phyloP scores from a whole-genome alignment of 768 basidiomycete genomes.

The Lyophyllum atratum region DNA sequence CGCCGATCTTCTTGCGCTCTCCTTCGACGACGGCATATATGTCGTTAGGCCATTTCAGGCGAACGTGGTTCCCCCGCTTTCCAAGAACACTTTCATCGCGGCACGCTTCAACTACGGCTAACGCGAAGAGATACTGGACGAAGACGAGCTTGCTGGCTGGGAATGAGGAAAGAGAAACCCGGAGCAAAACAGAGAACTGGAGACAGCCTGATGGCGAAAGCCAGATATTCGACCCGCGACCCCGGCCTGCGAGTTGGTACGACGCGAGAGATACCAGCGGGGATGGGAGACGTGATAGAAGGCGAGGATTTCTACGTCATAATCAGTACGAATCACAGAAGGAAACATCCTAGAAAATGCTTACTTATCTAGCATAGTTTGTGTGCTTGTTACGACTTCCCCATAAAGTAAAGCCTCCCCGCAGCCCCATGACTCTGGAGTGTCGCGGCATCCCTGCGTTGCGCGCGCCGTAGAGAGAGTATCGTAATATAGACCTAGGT shows the following conservation, averaged over 20 bases:
- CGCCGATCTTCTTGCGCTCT: constrained; percentile 81
- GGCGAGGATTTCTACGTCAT: constrained; percentile 65
- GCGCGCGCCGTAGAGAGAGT: constrained; percentile 42
- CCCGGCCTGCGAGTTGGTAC: constrained; percentile 85
- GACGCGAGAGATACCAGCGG: constrained; percentile 86
- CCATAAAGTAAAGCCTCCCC: constrained; percentile 86
- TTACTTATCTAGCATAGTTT: constrained; percentile 92
- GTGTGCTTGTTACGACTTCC: constrained; percentile 91
- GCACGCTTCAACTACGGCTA: constrained; percentile 89
- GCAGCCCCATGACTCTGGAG: constrained; percentile 46
- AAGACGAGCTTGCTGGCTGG: constrained; percentile 79
- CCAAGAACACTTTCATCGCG: constrained; percentile 58
- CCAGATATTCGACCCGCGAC: constrained; percentile 89
- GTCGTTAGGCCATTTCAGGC: constrained; percentile 98
- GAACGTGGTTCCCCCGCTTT: constrained; percentile 54
- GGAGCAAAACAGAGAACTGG: constrained; percentile 76
- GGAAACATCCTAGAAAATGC: constrained; percentile 23
- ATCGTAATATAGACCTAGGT: constrained; percentile 60
- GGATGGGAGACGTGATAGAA: constrained; percentile 68
- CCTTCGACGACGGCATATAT: constrained; percentile 70
- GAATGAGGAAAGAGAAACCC: constrained; percentile 51
- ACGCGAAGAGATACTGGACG: constrained; percentile 87
- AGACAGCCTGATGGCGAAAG: constrained; percentile 90
- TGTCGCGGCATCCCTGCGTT: constrained; percentile 23
- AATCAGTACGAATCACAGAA: neutral